Evolutionary conservation across 2,329 filamentous ascomycete species (phyloP), one percentile per base, ranked within the genome.

Genomic region (Sarocladiaceae sp.): DNA sequence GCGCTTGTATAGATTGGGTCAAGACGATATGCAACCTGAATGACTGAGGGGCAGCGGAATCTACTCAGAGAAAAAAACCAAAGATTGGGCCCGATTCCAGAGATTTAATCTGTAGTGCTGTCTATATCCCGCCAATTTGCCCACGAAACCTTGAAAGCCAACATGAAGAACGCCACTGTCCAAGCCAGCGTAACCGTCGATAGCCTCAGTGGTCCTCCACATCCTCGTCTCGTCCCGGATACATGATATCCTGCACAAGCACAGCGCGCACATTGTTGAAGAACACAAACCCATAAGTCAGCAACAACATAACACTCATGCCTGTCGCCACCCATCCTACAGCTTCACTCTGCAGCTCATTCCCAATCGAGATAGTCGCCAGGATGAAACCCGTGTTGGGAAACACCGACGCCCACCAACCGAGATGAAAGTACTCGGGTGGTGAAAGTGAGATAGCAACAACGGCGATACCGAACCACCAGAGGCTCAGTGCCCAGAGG

Each of bases 351-450:
- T 66, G 60, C 11, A 83, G 68, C 33, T 74, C 71, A 3, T 73
- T 72, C 1, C 73, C 77, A 20, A 83, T 76, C 6, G 75, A 68
- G 47, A 82, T 80, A 0, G 79, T 82, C 2, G 76, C 76, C 46
- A 84, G 67, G 4, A 75, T 76, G 59, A 83, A 83, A 3, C 80
- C 80, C 0, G 76, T 78, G 64, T 84, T 84, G 42, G 80, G 80
- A 64, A 84, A 84, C 10, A 83, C 78, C 64, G 81, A 76, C 0
- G 82, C 80, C 78, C 80, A 87, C 81, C 81, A 86, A 1, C 80
- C 80, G 2, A 86, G 70, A 55, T 82, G 78, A 57, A 83, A 83
- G 61, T 72, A 46, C 40, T 46, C 15, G 40, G 40, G 40, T 46
- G 40, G 40, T 46, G 40, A 46, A 18, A 46, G 40, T 25, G 40